Percentiles rank a stretch among this genome's conserved stretches.
Evolutionary conservation across 306 rosid genomes (phyloP).

Genomic region (Quercus aquifolioides): DNA sequence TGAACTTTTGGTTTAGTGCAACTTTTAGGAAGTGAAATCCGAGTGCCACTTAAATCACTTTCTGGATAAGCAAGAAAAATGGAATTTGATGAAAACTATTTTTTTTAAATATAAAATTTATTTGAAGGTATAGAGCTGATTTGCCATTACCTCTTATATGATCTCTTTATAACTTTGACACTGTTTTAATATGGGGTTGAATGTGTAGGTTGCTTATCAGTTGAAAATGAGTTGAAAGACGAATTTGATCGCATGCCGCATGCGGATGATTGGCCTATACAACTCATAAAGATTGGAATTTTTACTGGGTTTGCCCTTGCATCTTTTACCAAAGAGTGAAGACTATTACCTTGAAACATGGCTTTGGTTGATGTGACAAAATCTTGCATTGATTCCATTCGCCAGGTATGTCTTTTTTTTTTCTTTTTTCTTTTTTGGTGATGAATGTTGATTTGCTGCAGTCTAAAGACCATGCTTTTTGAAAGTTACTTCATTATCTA

Average conservation of each 20-base stretch:
- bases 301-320: not conserved
- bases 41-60: not conserved
- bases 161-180: not conserved
- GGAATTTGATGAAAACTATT: not conserved
- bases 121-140: not conserved
- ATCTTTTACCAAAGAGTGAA: not conserved
- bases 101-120: not conserved
- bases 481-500: not conserved
- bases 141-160: not conserved
- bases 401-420: slow-evolving; percentile 42
- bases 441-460: not conserved
- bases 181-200: not conserved
- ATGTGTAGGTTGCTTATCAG: not conserved
- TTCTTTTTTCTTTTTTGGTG: not conserved
- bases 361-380: slow-evolving; percentile 69
- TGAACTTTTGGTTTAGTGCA: not conserved
- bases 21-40: not conserved
- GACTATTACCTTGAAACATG: slow-evolving; percentile 33
- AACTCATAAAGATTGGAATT: not conserved
- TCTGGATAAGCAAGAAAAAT: not conserved
- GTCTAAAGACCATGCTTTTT: not conserved
- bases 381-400: slow-evolving; percentile 64
- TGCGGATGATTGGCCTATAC: not conserved
- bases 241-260: not conserved
- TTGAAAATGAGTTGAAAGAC: not conserved